phyloP scores from a whole-genome alignment of 75 land plant genomes.

The Cupressus sempervirens region DNA sequence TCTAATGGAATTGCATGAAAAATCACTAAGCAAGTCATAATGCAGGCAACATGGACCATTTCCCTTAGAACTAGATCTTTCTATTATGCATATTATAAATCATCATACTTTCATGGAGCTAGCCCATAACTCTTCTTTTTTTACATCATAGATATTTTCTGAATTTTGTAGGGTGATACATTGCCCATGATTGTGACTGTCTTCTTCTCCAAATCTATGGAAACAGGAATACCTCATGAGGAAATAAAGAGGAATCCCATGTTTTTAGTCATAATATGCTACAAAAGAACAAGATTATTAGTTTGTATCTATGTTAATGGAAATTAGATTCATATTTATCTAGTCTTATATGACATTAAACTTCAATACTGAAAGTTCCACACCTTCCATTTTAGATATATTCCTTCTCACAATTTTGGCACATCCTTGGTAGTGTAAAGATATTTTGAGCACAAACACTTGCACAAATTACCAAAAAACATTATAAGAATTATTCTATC shows the following conservation, averaged over 20 bases:
- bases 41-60: background rate
- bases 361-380: background rate
- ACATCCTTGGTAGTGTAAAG: conserved; percentile 44
- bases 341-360: background rate
- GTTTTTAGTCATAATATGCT: background rate
- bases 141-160: conserved; percentile 54
- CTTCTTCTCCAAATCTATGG: conserved; percentile 55
- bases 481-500: background rate
- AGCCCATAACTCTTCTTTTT: conserved; percentile 55
- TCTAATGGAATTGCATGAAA: background rate
- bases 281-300: background rate
- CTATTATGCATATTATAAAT: background rate
- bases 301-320: background rate
- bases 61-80: background rate
- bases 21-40: background rate
- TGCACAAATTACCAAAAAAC: background rate
- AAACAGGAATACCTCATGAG: conserved; percentile 57
- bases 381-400: conserved; percentile 47
- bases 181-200: conserved; percentile 59
- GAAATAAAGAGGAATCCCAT: background rate
- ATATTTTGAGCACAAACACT: conserved; percentile 33
- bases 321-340: background rate
- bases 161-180: conserved; percentile 35
- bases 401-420: conserved; percentile 42
- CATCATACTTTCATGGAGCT: background rate